Conservation (phyloP, 345 rosid species). For the Rhodamnia rubescens region DNA sequence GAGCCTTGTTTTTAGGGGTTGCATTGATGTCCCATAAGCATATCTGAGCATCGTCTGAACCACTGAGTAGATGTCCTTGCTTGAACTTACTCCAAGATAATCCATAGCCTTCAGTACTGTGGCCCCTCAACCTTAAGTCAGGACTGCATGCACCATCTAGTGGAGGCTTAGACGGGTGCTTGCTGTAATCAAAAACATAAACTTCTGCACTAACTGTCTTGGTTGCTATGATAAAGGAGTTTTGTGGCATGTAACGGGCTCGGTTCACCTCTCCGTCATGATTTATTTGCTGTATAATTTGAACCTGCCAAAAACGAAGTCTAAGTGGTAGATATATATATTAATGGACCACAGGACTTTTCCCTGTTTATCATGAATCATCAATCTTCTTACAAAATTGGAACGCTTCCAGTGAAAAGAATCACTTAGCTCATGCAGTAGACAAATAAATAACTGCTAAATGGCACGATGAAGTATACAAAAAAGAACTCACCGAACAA, state of each 20-base stretch:
- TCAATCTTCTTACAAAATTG: neutral
- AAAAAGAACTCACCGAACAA: neutral
- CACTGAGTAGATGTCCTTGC: constrained; percentile 88
- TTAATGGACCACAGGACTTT: neutral
- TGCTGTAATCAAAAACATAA: constrained; percentile 89
- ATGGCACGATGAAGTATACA: neutral
- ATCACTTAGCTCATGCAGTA: neutral
- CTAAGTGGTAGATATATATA: neutral
- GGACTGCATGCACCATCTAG: constrained; percentile 84
- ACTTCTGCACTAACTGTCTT: constrained; percentile 97
- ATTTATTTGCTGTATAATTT: constrained; percentile 93
- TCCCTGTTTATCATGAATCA: neutral
- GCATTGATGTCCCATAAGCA: constrained; percentile 93
- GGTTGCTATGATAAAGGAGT: constrained; percentile 83
- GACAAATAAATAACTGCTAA: neutral
- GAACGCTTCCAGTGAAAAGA: neutral
- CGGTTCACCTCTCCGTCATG: constrained; percentile 98
- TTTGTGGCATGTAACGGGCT: constrained; percentile 97
- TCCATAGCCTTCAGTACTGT: constrained; percentile 93
- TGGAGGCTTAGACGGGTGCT: constrained; percentile 88
- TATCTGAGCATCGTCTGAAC: constrained; percentile 97
- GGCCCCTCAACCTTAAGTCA: constrained; percentile 87
- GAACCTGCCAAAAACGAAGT: constrained; percentile 35
- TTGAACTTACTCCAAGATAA: constrained; percentile 95
- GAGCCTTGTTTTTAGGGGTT: constrained; percentile 62